Conservation (phyloP, 257 asterid genomes). For the Scutellaria barbata region DNA sequence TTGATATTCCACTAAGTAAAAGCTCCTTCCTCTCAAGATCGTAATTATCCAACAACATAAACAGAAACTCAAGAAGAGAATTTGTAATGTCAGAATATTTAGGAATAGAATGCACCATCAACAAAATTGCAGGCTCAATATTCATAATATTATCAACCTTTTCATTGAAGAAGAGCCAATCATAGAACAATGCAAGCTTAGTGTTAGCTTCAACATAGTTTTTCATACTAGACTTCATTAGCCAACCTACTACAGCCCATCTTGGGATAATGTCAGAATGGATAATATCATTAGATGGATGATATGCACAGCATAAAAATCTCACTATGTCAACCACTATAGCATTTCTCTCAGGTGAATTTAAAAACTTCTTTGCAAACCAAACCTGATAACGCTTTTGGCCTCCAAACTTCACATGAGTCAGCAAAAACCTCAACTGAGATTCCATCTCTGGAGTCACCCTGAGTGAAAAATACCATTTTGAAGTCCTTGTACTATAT, state of each 20-base stretch:
- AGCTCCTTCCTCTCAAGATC: conserved; percentile 72
- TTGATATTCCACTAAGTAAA: conserved; percentile 52
- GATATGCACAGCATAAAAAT: conserved; percentile 79
- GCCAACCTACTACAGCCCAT: conserved; percentile 88
- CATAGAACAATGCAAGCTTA: conserved; percentile 77
- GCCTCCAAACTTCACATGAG: conserved; percentile 67
- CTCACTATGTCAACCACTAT: conserved; percentile 69
- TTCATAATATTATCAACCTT: conserved; percentile 67
- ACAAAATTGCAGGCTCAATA: conserved; percentile 71
- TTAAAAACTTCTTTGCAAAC: conserved; percentile 71
- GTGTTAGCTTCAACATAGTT: conserved; percentile 66
- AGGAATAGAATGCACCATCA: conserved; percentile 77
- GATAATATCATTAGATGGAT: conserved; percentile 67
- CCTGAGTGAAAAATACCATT: conserved; percentile 68
- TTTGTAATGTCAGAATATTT: conserved; percentile 66
- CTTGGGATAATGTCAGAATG: conserved; percentile 66
- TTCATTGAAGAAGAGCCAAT: conserved; percentile 84
- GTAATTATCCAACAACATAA: conserved; percentile 66
- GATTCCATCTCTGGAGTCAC: conserved; percentile 90
- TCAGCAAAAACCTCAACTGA: conserved; percentile 74
- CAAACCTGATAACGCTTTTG: conserved; percentile 74
- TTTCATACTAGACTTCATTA: conserved; percentile 55
- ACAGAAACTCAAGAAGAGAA: conserved; percentile 72
- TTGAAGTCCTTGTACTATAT: conserved; percentile 57
- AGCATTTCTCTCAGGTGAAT: conserved; percentile 53